phyloP scores from a whole-genome alignment of 2,329 filamentous ascomycete species.

The Cladosporium sp. region DNA sequence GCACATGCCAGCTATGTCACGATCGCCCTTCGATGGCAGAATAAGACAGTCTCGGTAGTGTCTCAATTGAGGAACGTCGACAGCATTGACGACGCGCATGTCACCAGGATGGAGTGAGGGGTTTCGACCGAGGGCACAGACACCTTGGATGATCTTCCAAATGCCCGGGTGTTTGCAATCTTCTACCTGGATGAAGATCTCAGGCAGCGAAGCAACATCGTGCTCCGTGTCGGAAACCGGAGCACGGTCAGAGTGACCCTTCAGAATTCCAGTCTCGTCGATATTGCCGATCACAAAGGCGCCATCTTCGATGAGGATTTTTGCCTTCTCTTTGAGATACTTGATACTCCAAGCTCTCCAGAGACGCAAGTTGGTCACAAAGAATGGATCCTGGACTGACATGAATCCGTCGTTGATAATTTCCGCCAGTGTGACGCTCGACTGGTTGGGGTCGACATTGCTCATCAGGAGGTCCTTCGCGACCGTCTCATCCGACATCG shows the following conservation, averaged over 20 bases:
- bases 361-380: constrained; percentile 73
- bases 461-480: constrained; percentile 70
- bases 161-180: constrained; percentile 50
- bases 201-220: constrained; percentile 61
- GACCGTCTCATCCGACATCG: constrained; percentile 64
- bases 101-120: constrained; percentile 93
- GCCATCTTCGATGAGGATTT: constrained; percentile 76
- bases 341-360: constrained; percentile 92
- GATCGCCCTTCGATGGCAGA: constrained; percentile 78
- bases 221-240: constrained; percentile 45
- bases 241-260: constrained; percentile 63
- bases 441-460: constrained; percentile 83
- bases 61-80: constrained; percentile 69
- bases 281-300: constrained; percentile 86
- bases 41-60: constrained; percentile 86
- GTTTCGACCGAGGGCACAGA: constrained; percentile 86
- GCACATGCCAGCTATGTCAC: constrained; percentile 88
- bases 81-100: constrained; percentile 80
- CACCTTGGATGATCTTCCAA: constrained; percentile 68
- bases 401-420: constrained; percentile 84
- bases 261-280: constrained; percentile 76
- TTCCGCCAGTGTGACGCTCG: constrained; percentile 69
- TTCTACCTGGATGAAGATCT: constrained; percentile 86
- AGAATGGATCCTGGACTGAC: constrained; percentile 72
- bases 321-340: constrained; percentile 87